Conservation (phyloP, 345 rosid genomes). For the Populus nigra region DNA sequence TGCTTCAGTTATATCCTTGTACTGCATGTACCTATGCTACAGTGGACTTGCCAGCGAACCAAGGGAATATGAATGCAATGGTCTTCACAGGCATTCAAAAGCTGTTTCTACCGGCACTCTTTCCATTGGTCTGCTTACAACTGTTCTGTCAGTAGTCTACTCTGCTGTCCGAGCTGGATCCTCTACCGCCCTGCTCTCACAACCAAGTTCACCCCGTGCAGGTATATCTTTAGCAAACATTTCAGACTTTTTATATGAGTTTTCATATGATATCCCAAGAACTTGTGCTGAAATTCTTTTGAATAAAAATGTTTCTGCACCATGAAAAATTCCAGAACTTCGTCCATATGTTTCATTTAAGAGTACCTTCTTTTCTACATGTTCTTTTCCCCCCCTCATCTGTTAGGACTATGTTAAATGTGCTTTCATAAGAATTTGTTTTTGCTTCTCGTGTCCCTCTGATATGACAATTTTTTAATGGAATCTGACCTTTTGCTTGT, state of each 20-base stretch:
- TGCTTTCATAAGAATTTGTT: neutral
- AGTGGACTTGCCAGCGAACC: conserved; percentile 98
- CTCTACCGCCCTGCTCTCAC: conserved; percentile 76
- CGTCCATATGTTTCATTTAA: neutral
- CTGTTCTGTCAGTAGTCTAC: conserved; percentile 89
- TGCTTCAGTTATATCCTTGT: conserved; percentile 82
- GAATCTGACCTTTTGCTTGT: conserved; percentile 11
- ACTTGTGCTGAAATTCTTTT: neutral
- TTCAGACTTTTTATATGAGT: neutral
- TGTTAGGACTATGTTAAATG: neutral
- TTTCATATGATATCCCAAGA: neutral
- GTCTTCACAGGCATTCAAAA: conserved; percentile 87
- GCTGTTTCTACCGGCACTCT: conserved; percentile 88
- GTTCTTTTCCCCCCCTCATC: neutral
- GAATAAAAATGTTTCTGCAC: neutral
- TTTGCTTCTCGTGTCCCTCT: neutral
- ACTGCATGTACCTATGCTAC: conserved; percentile 96
- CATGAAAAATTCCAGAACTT: neutral
- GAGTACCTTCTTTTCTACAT: neutral
- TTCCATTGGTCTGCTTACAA: conserved; percentile 78
- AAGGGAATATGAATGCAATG: conserved; percentile 85
- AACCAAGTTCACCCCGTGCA: conserved; percentile 91
- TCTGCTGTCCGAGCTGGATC: conserved; percentile 99
- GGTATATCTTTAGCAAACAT: conserved; percentile 35
- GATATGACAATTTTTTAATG: neutral